phyloP scores from a whole-genome alignment of 108 stramenopile species.

The Nitzschia palea region DNA sequence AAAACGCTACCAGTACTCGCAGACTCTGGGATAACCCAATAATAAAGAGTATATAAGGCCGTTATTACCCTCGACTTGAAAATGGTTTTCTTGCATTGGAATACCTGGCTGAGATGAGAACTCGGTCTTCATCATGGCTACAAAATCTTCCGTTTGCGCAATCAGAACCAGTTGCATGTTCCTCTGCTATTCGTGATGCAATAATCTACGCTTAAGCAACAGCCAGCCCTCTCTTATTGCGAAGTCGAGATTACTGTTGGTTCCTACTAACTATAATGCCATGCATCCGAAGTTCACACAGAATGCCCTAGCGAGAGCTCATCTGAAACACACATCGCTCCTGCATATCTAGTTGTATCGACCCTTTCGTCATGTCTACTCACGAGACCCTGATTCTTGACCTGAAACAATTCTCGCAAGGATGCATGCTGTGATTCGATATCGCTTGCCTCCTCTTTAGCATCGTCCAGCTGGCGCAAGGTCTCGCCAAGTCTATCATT shows the following conservation, averaged over 20 bases:
- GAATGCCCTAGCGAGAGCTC: constrained; percentile 98
- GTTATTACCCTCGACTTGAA: no score
- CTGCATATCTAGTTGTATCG: constrained; percentile 92
- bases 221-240: constrained; percentile 93
- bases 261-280: constrained; percentile 96
- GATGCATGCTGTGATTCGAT: constrained; percentile 33
- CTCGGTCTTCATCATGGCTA: constrained; percentile 90
- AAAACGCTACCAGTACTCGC: no score
- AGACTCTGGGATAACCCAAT: no score
- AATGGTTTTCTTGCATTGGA: constrained; percentile 95
- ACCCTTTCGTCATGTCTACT: constrained; percentile 94
- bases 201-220: constrained; percentile 94
- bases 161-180: constrained; percentile 98
- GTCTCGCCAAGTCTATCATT: constrained; percentile 18
- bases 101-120: constrained; percentile 81
- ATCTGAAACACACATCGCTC: constrained; percentile 97
- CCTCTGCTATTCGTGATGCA: constrained; percentile 79
- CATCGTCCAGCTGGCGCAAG: neutral
- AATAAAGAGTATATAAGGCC: no score
- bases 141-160: constrained; percentile 99
- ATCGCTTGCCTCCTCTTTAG: neutral
- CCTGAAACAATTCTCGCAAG: constrained; percentile 52
- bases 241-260: constrained; percentile 95
- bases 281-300: constrained; percentile 96
- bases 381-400: constrained; percentile 92